A percentile compares a stretch with the other conserved stretches of the same genome.
Evolutionary conservation across 176 grass and related monocot species (phyloP).

Genomic region (Triticum timopheevii): DNA sequence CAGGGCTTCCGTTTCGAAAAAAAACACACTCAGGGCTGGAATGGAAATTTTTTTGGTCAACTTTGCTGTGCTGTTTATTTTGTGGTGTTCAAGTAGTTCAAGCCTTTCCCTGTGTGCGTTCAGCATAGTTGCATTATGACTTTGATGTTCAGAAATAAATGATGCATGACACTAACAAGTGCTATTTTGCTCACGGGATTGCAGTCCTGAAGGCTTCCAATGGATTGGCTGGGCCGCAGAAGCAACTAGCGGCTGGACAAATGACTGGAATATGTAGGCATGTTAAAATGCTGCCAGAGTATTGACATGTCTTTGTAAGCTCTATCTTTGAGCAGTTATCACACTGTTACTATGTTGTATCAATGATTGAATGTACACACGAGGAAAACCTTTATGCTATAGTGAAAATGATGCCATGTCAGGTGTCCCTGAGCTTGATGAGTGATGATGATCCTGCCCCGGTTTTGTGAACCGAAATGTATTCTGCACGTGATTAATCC

Average conservation of each 20-base stretch:
- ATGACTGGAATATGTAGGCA: conserved; percentile 7
- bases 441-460: neutral
- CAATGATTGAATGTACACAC: neutral
- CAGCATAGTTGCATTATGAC: neutral
- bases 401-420: neutral
- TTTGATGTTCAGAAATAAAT: neutral
- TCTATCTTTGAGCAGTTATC: neutral
- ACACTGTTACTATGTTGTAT: conserved; percentile 2
- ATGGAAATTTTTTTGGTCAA: neutral
- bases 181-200: neutral
- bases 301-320: neutral
- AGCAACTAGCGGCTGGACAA: neutral
- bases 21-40: neutral
- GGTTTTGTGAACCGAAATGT: neutral
- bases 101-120: neutral
- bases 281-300: neutral
- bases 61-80: neutral
- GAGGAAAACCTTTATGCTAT: neutral
- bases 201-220: conserved; percentile 19
- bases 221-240: neutral
- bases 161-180: neutral
- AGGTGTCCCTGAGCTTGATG: neutral
- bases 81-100: neutral
- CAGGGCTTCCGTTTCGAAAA: neutral
- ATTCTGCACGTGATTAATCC: neutral